Evolutionary conservation across 306 rosid species (phyloP).

Genomic region (Carpinus fangiana): DNA sequence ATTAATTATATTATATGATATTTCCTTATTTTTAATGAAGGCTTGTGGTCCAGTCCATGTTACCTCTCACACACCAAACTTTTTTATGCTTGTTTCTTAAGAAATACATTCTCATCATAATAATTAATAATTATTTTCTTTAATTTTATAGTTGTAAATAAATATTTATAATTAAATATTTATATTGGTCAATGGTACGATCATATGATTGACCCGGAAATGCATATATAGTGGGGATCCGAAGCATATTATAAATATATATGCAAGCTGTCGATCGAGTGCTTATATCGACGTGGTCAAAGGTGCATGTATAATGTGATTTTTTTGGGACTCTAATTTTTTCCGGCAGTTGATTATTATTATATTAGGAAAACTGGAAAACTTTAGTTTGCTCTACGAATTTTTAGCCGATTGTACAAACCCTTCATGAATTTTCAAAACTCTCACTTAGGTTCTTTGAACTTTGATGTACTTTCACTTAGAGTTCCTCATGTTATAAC

Average conservation of each 20-base stretch:
- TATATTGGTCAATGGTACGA: slow-evolving; percentile 26
- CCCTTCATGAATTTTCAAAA: too few species aligned
- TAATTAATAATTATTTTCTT: neutral
- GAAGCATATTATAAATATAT: neutral
- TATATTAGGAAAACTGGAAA: too few species aligned
- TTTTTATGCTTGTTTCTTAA: slow-evolving; percentile 1
- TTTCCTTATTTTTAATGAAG: slow-evolving; percentile 18
- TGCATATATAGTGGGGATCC: slow-evolving; percentile 5
- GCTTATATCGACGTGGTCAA: slow-evolving; percentile 2
- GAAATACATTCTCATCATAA: neutral
- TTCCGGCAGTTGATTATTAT: too few species aligned
- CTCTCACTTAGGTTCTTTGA: too few species aligned
- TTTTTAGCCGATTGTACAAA: too few species aligned
- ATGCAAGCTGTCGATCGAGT: slow-evolving; percentile 1
- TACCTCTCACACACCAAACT: slow-evolving; percentile 6
- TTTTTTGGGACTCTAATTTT: too few species aligned
- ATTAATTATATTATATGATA: neutral
- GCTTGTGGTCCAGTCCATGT: slow-evolving; percentile 29
- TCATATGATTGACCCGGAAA: slow-evolving; percentile 20
- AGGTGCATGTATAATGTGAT: neutral
- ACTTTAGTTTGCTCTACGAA: too few species aligned
- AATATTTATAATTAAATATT: neutral
- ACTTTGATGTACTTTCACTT: too few species aligned
- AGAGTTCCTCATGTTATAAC: too few species aligned
- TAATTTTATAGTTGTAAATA: neutral